A percentile compares a stretch with the other conserved stretches of the same genome.
These are phyloP conservation scores for Castanea sativa DNA, from an alignment of 306 rosid genomes.

Conservation along the genomic window DNA sequence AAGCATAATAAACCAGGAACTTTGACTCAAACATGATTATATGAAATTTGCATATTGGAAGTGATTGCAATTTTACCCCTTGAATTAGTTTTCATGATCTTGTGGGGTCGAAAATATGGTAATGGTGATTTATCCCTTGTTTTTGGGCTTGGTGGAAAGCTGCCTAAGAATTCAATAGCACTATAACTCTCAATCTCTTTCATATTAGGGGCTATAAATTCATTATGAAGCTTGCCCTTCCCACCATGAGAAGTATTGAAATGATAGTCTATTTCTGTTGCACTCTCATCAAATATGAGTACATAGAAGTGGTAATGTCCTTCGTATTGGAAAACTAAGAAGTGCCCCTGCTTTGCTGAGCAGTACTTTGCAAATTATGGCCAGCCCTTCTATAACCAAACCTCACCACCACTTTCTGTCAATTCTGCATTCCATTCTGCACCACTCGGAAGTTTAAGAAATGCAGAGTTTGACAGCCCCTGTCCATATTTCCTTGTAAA, in stretches of 20 bases:
- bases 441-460: slow-evolving; percentile 5
- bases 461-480: neutral
- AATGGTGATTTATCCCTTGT: neutral
- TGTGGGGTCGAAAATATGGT: neutral
- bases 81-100: neutral
- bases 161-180: neutral
- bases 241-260: neutral
- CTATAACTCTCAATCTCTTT: neutral
- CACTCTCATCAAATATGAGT: neutral
- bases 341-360: neutral
- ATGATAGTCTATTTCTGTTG: neutral
- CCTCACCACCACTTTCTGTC: neutral
- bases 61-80: neutral
- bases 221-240: neutral
- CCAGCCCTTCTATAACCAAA: slow-evolving; percentile 20
- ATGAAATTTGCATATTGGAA: no score
- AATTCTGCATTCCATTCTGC: slow-evolving; percentile 6
- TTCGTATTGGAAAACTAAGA: slow-evolving; percentile 9
- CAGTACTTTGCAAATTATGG: neutral
- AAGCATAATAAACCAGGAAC: neutral
- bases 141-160: neutral
- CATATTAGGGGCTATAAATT: neutral
- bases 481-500: neutral
- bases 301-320: slow-evolving; percentile 22
- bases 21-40: neutral